Evolutionary conservation across 768 basidiomycete genomes (phyloP), one percentile per base, ranked within the genome.

Genomic region (Dioszegia aurantiaca): DNA sequence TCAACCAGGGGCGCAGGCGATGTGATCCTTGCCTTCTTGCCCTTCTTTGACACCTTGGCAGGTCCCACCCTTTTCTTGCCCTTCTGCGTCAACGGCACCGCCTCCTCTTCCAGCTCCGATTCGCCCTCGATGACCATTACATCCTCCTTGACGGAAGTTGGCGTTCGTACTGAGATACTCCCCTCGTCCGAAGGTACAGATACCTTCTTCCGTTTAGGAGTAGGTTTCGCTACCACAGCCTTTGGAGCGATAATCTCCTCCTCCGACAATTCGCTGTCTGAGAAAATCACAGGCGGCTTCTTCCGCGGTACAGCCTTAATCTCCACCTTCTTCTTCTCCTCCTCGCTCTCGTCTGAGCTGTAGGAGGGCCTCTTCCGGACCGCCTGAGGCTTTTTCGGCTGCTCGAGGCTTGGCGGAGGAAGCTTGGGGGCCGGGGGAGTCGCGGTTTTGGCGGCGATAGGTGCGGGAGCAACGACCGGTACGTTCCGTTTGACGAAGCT

Each of bases 301-400:
- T 37, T 49, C 45, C 53, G 36, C 12, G 19, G 9, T 9, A 45
- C 24, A 16, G 28, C 27, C 11, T 8, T 19, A 17, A 4, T n/a
- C 10, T 28, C 16, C 27, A n/a, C 42, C 27, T 36, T 33, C 30
- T 30, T 21, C n/a, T 53, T 24, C 21, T 31, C 42, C 24, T 33
- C 39, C 14, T 17, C 24, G 12, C n/a, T 51, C 39, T 55, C n/a
- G n/a, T n/a, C 11, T 62, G 10, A 6, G 14, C 33, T 33, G 33
- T 33, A 33, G 6, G 33, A 33, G 8, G 24, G 28, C 43, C 27
- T 31, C 40, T 58, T 60, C 23, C 46, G 55, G 77, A 73, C 55
- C 81, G 82, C 6, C 17, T 65, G 65, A 11, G 70, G 17, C 56
- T 43, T 33, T 33, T 33, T 33, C 14, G 33, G 33, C 33, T 6